Evolutionary conservation across 2,329 filamentous ascomycete species (phyloP), one percentile per base, ranked within the genome.

Genomic region (Penicillium sp.): DNA sequence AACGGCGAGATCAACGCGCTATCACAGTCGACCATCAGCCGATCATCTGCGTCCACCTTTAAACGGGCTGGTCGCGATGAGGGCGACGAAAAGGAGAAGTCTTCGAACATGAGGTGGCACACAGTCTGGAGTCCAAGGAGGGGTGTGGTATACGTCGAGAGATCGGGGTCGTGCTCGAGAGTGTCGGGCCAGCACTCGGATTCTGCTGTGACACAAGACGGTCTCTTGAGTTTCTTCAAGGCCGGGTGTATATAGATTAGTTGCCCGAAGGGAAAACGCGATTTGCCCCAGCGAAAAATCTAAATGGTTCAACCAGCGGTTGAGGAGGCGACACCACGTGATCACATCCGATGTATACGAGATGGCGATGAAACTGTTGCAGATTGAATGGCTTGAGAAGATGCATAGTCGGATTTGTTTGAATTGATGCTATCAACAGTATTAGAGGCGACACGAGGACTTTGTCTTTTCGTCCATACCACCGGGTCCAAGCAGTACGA

Each of bases 21-120:
- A 39, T 66, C 62, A 32, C 56, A 56, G 39, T 66, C 64, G 30
- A 56, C 42, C 54, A 62, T 61, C 22, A 56, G 51, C 31, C 57
- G 55, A 35, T 62, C 59, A 23, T 65, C 59, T 29, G 47, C 51
- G 39, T 62, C 60, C n/a, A 56, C 31, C 7, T 52, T 41, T 14
- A 55, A 41, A 30, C 55, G 55, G 32, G 56, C 37, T 1, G 58
- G 51, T 18, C 51, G 49, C 20, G 60, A 60, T 13, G 60, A 62
- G 8, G 63, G 56, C 23, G 62, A 60, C 8, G 62, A 58, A 46
- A 66, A 66, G 31, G 64, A 65, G 47, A 66, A 66, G 45, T 64
- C 60, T 46, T 67, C 64, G 46, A 67, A 67, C 64, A 67, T 67
- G 43, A 7, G 23, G 39, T 35, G 29, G 38, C 33, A 34, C 32